A percentile compares a stretch with the other conserved stretches of the same genome.
These are phyloP conservation scores for Piromyces finnis DNA, from an alignment of 192 early-diverging fungal genomes.

Conservation along the genomic window DNA sequence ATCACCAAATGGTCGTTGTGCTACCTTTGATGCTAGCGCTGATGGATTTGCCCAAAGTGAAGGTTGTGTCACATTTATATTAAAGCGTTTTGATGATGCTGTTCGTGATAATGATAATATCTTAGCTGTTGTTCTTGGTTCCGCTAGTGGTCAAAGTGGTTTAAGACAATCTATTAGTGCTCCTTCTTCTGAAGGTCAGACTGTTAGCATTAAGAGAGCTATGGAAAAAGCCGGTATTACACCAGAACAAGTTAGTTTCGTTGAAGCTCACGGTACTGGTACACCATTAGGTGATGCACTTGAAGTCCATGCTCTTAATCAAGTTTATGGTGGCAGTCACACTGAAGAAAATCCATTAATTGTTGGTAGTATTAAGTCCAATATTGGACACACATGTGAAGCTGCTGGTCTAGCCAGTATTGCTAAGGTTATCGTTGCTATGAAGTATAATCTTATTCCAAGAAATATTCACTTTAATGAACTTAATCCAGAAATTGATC, in stretches of 20 bases:
- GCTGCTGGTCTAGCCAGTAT: constrained; percentile 2
- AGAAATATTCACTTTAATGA: constrained; percentile 6
- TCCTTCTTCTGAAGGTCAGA: not conserved
- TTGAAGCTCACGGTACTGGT: constrained; percentile 4
- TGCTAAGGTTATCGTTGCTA: constrained; percentile 11
- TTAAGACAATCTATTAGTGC: not conserved
- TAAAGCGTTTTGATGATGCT: constrained; percentile 12
- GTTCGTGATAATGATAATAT: constrained; percentile 10
- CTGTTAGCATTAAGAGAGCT: not conserved
- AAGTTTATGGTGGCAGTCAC: not conserved
- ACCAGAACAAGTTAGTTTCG: not conserved
- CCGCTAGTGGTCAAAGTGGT: constrained; percentile 11
- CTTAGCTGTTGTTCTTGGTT: constrained; percentile 11
- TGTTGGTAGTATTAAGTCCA: constrained; percentile 2
- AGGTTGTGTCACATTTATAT: constrained; percentile 9
- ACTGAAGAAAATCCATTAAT: not conserved
- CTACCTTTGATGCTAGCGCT: constrained; percentile 10
- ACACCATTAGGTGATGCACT: constrained; percentile 1
- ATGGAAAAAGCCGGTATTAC: not conserved
- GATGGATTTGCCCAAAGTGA: constrained; percentile 16
- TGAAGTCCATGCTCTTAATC: not conserved
- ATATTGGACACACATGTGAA: constrained; percentile 4
- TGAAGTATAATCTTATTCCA: constrained; percentile 4
- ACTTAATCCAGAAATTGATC: constrained; percentile 12
- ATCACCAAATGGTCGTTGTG: constrained; percentile 8